Conservation (phyloP, 2,329 filamentous ascomycete species). For the Trichoderma citrinoviride region DNA sequence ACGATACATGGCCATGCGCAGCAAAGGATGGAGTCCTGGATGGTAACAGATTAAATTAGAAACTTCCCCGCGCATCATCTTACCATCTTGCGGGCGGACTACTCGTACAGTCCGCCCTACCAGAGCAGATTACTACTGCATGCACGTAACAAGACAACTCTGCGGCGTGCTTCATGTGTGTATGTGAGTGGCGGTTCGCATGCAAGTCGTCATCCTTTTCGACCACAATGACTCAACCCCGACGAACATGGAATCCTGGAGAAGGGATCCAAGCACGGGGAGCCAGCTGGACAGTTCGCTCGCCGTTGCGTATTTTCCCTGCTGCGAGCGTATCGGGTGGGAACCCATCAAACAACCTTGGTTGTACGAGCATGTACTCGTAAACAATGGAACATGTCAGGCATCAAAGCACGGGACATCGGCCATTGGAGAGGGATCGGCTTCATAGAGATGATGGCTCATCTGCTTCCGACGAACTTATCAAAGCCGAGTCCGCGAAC, state of each 20-base stretch:
- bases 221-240: no score
- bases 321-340: no score
- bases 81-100: neutral
- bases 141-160: neutral
- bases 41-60: neutral
- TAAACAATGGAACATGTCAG: neutral
- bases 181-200: no score
- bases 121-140: neutral
- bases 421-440: neutral
- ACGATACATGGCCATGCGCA: neutral
- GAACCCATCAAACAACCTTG: no score
- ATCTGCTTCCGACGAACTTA: no score
- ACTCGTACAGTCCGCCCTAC: neutral
- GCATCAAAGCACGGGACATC: neutral
- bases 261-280: neutral
- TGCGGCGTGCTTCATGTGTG: neutral
- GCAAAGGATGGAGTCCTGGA: neutral
- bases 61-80: no score
- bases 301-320: no score
- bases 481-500: no score
- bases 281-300: no score
- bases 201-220: neutral
- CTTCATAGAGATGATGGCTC: no score
- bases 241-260: no score
- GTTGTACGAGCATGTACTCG: no score